Evolutionary conservation across 2,329 filamentous ascomycete species (phyloP), one percentile per base, ranked within the genome.

Genomic region (Colletotrichum brevisporum): DNA sequence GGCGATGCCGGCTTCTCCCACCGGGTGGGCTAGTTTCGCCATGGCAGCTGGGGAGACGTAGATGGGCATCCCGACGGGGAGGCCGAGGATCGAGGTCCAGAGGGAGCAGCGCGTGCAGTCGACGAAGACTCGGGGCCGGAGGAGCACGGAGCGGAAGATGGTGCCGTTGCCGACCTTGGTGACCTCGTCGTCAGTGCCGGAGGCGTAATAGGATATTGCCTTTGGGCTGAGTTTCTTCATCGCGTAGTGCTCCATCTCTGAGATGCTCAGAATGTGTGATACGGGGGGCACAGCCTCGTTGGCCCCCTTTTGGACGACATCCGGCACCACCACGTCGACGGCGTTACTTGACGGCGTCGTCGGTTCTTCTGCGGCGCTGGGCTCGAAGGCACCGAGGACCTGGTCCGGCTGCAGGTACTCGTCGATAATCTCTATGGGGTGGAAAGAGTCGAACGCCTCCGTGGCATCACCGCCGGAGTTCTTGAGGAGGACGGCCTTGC

Each of bases 181-280:
- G 73, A 88, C 78, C 41, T 93, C 84, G 78, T 97, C 94, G 78
- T 97, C 94, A 60, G 87, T 85, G 1, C 92, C 93, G 1, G 93
- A 96, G 79, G 88, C 95, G 82, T 97, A 97, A 82, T 97, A 97
- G 56, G 92, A 92, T 92, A 92, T 95, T 60, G 91, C 92, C 80
- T 94, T 95, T 71, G 88, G 86, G 73, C 88, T 91, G 58, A 97
- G 88, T 71, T 90, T 89, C 75, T 90, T 90, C 48, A 90, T 91
- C 15, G 93, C 94, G 9, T 90, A 86, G 55, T 87, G 85, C 78
- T 95, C 93, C 73, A 97, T 92, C 76, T 97, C 94, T 75, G 95
- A 88, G 60, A 97, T 83, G 75, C 95, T 97, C 59, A 97, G 83
- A 67, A 92, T 88, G 58, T 86, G 88, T 75, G 89, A 88, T 75